Base-by-base conservation (phyloP, 192 early-diverging fungal species). In the Podochytrium sp. region DNA sequence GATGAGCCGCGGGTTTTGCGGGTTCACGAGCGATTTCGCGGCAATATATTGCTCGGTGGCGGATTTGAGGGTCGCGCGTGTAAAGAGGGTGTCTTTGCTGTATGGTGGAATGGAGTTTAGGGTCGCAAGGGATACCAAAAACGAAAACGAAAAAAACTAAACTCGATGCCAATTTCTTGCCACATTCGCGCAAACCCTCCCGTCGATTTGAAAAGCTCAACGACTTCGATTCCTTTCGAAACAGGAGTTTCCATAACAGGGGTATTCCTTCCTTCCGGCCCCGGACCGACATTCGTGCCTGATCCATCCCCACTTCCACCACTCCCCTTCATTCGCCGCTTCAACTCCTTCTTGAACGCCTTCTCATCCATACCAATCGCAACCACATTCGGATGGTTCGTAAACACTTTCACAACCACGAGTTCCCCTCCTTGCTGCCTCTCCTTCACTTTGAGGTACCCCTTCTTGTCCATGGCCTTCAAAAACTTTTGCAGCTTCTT, bases 401-500 rank as follows among this genome's bases (percentile, higher is more conserved):
- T 12, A 39, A 56, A 37, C 32, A 70, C 38, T n/a, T 49, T 30
- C 6, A 56, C 38, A 55, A 70, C 37, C 10, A 70, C 67, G 25
- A 72, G 62, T 47, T 74, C 77, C 29, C 52, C 79, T 14, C 77
- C 60, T 51, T 40, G 89, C 40, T 81, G 80, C 38, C 85, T 83
- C 34, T 95, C 96, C 76, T 96, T 97, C 23, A 92, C 79, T 76
- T 94, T 92, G 32, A 96, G 62, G 14, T 91, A 65, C 27, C 93
- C 96, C 32, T 82, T 81, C 78, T 97, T 97, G 56, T 97, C 96
- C 74, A 90, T 91, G 14, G 82, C 87, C 71, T 96, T 97, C 61
- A 96, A 79, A 77, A 96, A 96, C 77, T 96, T 97, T 69, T 87
- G 83, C 18, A 85, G 65, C 80, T 96, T 96, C 79, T 97, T 97